These are phyloP conservation scores for Pichia kluyveri DNA, from an alignment of 805 yeast genomes.

Conservation along the genomic window DNA sequence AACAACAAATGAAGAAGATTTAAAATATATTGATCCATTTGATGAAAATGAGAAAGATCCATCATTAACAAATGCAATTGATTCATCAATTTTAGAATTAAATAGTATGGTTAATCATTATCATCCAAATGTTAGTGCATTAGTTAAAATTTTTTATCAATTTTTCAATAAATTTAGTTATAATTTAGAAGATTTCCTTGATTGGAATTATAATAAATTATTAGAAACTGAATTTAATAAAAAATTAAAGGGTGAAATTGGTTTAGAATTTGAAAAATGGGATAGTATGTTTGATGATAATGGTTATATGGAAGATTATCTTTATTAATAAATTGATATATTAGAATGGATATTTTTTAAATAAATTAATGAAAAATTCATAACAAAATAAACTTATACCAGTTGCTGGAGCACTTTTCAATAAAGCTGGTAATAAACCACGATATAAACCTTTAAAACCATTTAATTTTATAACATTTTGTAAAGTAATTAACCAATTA, in stretches of 20 bases:
- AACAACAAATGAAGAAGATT: slow-evolving; percentile 24
- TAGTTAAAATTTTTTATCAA: slow-evolving; percentile 81
- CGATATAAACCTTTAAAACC: slow-evolving; percentile 65
- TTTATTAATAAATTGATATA: neutral
- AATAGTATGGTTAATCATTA: slow-evolving; percentile 69
- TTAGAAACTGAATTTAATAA: slow-evolving; percentile 56
- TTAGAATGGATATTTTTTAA: no score
- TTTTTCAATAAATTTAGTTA: slow-evolving; percentile 84
- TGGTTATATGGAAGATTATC: slow-evolving; percentile 15
- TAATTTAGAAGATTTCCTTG: slow-evolving; percentile 88
- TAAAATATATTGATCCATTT: slow-evolving; percentile 52
- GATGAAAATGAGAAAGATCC: slow-evolving; percentile 63
- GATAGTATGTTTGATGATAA: slow-evolving; percentile 29
- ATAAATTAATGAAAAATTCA: slow-evolving; percentile 19
- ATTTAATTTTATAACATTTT: slow-evolving; percentile 39
- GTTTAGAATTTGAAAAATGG: slow-evolving; percentile 64
- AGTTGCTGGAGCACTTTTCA: slow-evolving; percentile 74
- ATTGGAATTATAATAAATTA: slow-evolving; percentile 72
- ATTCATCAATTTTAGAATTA: slow-evolving; percentile 88
- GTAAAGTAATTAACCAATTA: slow-evolving; percentile 19
- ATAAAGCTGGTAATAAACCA: slow-evolving; percentile 61
- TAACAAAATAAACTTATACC: slow-evolving; percentile 30
- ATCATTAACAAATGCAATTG: slow-evolving; percentile 65
- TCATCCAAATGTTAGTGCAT: slow-evolving; percentile 90
- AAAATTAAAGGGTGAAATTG: slow-evolving; percentile 61